phyloP scores from a whole-genome alignment of 2,329 filamentous ascomycete genomes.

The Exophiala lecanii-corni region DNA sequence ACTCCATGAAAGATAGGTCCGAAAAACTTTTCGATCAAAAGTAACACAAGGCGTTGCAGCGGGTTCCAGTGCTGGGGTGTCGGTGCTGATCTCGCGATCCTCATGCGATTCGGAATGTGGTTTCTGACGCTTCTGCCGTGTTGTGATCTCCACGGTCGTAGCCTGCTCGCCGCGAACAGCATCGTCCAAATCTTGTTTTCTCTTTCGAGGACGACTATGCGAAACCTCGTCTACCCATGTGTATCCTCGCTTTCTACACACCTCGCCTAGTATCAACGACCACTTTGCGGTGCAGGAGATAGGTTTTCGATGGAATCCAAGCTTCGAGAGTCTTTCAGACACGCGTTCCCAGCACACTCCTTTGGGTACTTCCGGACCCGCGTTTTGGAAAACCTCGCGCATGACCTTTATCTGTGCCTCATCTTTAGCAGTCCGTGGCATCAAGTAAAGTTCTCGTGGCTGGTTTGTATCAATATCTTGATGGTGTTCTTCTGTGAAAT shows the following conservation, averaged over 20 bases:
- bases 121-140: not conserved
- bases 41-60: not conserved
- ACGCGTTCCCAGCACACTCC: not conserved
- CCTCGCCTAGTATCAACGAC: not conserved
- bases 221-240: not conserved
- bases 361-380: not conserved
- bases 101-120: too few species aligned
- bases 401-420: not conserved
- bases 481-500: too few species aligned
- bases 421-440: not conserved
- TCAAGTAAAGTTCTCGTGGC: too few species aligned
- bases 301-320: not conserved
- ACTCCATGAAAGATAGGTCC: constrained; percentile 38
- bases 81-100: too few species aligned
- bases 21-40: not conserved
- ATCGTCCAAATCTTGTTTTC: not conserved
- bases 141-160: not conserved
- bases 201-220: not conserved
- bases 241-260: not conserved
- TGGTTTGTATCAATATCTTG: too few species aligned
- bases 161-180: too few species aligned
- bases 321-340: not conserved
- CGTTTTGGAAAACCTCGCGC: not conserved
- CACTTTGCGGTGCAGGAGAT: not conserved
- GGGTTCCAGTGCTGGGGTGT: not conserved